phyloP scores from a whole-genome alignment of 768 basidiomycete genomes.

The Hygrophoropsis aurantiaca region DNA sequence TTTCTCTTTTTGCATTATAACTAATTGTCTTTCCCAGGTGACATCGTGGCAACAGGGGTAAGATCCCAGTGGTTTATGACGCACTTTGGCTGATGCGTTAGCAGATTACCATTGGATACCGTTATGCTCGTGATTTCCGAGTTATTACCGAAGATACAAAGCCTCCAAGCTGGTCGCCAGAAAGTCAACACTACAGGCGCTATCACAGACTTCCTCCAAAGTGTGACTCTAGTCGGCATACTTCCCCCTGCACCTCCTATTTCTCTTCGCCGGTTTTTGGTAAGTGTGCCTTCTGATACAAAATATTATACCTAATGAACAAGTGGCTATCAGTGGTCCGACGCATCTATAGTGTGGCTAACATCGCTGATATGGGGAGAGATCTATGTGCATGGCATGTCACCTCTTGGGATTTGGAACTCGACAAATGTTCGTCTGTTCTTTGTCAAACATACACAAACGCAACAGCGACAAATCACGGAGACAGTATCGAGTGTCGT shows the following conservation, averaged over 20 bases:
- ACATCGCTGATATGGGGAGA: conserved; percentile 95
- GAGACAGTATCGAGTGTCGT: conserved; percentile 81
- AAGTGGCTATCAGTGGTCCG: conserved; percentile 70
- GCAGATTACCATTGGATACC: conserved; percentile 82
- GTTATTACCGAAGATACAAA: conserved; percentile 81
- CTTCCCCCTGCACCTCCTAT: conserved; percentile 70
- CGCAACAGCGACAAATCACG: conserved; percentile 67
- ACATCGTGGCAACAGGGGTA: conserved; percentile 97
- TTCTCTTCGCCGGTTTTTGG: conserved; percentile 72
- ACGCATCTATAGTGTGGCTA: conserved; percentile 88
- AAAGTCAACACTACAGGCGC: conserved; percentile 63
- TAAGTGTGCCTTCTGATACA: conserved; percentile 35
- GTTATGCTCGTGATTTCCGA: conserved; percentile 89
- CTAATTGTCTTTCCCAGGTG: conserved; percentile 45
- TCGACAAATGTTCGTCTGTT: conserved; percentile 87
- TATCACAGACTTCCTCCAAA: conserved; percentile 74
- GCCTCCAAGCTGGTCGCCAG: conserved; percentile 67
- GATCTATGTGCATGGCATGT: conserved; percentile 88
- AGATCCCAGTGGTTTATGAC: conserved; percentile 12
- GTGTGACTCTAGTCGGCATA: conserved; percentile 65
- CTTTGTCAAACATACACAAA: conserved; percentile 83
- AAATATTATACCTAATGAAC: conserved; percentile 1
- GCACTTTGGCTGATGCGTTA: conserved; percentile 8
- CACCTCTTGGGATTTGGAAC: conserved; percentile 87
- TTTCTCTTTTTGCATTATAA: background rate